Base-by-base conservation (phyloP, 345 rosid genomes). In the Angophora floribunda region DNA sequence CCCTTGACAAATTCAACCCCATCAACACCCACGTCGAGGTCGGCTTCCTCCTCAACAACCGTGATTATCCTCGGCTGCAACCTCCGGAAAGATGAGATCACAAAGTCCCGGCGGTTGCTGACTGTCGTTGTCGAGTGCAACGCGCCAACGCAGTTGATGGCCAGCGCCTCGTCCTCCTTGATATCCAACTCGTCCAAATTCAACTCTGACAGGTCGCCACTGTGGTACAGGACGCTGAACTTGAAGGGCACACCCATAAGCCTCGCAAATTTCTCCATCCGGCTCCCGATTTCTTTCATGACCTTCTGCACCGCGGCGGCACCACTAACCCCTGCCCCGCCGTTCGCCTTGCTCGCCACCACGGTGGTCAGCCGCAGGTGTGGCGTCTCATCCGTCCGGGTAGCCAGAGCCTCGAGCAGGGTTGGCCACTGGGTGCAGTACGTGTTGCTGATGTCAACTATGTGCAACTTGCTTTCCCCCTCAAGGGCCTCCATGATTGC, bases 371-470 rank as follows among this genome's bases (percentile, higher is more conserved):
- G 94, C 89, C 94, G 92, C 26, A 98, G 88, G 82, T 96, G 96
- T 0, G 99, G 99, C 7, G 99, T 94, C 88, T 98, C 99, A 70
- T 97, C 99, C 44, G 97, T 91, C 55, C 99, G 95, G 7, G 98
- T 98, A 1, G 99, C 99, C n/a, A 98, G 91, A 52, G 99, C 97
- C 94, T 98, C 99, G 7, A 98, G 94, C 89, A 98, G 93, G 63
- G 99, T 98, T 4, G 99, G 99, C 99, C 99, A 98, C 86, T 98
- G 99, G 26, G 99, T 97, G 93, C 99, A 98, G 87, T 92, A 95
- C 32, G 99, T 97, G 51, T 96, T 96, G 91, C 99, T 97, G 30
- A 98, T 91, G 90, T 98, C 99, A 28, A 98, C 89, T 36, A 98
- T 97, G 86, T 98, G 99, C 47, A 97, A 91, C 90, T 94, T 96